Percentiles rank a stretch among this genome's conserved stretches.
Evolutionary conservation across 768 basidiomycete genomes (phyloP).

Genomic region (Tricholoma bakamatsutake): DNA sequence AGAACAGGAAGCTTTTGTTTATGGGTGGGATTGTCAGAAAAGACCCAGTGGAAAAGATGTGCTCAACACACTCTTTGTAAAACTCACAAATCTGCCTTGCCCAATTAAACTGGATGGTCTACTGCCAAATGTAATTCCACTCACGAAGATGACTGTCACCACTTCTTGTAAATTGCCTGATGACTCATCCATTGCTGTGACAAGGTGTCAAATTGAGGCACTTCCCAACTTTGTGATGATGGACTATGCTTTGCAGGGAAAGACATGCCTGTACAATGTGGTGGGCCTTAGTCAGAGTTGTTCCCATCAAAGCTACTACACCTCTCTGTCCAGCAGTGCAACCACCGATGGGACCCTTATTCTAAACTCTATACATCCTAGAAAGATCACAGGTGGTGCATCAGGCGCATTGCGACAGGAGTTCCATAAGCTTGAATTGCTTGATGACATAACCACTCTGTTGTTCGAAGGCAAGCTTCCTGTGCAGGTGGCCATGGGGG

Average conservation of each 20-base stretch:
- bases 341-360: constrained; percentile 25
- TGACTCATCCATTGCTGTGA: constrained; percentile 10
- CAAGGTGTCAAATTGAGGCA: constrained; percentile 13
- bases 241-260: constrained; percentile 17
- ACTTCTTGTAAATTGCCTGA: constrained; percentile 10
- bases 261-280: constrained; percentile 20
- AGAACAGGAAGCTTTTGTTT: constrained; percentile 27
- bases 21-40: constrained; percentile 20
- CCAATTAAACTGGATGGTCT: constrained; percentile 20
- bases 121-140: constrained; percentile 28
- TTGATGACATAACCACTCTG: constrained; percentile 25
- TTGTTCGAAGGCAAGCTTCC: too few relatives aligned
- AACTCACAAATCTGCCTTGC: constrained; percentile 13
- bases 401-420: constrained; percentile 25
- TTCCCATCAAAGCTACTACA: constrained; percentile 21
- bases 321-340: constrained; percentile 7
- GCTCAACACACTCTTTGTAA: too few relatives aligned
- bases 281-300: constrained; percentile 20
- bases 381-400: constrained; percentile 12
- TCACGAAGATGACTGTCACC: constrained; percentile 4
- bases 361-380: too few relatives aligned
- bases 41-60: constrained; percentile 13
- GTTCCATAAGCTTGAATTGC: constrained; percentile 27
- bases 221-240: too few relatives aligned
- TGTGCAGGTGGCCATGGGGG: constrained; percentile 4